These are phyloP conservation scores for Elsinoe perseae DNA, from an alignment of 2,329 filamentous ascomycete species.

Conservation along the genomic window DNA sequence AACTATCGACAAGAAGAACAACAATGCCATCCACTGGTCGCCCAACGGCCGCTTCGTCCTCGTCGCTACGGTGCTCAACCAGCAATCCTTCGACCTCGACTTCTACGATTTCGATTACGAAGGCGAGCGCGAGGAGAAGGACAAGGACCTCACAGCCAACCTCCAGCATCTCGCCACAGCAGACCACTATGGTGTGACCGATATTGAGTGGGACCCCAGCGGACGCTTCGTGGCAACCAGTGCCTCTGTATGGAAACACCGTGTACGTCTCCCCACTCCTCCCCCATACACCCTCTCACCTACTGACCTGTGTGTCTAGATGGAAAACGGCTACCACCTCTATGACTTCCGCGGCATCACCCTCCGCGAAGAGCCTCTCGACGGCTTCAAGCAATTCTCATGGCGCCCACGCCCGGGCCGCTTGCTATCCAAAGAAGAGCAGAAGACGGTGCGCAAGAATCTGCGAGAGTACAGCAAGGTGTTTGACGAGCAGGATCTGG, in stretches of 20 bases:
- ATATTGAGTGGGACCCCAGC: slow-evolving; percentile 96
- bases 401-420: slow-evolving; percentile 89
- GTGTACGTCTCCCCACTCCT: slow-evolving; percentile 52
- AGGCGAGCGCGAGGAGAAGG: slow-evolving; percentile 84
- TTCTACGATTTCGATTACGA: slow-evolving; percentile 98
- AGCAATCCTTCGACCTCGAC: slow-evolving; percentile 90
- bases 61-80: slow-evolving; percentile 83
- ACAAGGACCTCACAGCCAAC: slow-evolving; percentile 92
- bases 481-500: slow-evolving; percentile 92
- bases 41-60: slow-evolving; percentile 92
- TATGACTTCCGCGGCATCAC: slow-evolving; percentile 92
- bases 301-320: slow-evolving; percentile 45
- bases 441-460: slow-evolving; percentile 97
- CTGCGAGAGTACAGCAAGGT: slow-evolving; percentile 89
- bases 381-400: slow-evolving; percentile 95
- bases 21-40: slow-evolving; percentile 99
- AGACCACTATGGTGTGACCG: slow-evolving; percentile 96
- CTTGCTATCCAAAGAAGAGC: slow-evolving; percentile 92
- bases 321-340: slow-evolving; percentile 98
- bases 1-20: slow-evolving; percentile 98
- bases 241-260: slow-evolving; percentile 91
- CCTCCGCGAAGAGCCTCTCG: slow-evolving; percentile 81
- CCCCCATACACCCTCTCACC: not conserved
- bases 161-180: slow-evolving; percentile 87
- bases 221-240: slow-evolving; percentile 90